Evolutionary conservation across 495 filamentous ascomycete genomes (phyloP).

Genomic region (Trypethelium eluteriae): DNA sequence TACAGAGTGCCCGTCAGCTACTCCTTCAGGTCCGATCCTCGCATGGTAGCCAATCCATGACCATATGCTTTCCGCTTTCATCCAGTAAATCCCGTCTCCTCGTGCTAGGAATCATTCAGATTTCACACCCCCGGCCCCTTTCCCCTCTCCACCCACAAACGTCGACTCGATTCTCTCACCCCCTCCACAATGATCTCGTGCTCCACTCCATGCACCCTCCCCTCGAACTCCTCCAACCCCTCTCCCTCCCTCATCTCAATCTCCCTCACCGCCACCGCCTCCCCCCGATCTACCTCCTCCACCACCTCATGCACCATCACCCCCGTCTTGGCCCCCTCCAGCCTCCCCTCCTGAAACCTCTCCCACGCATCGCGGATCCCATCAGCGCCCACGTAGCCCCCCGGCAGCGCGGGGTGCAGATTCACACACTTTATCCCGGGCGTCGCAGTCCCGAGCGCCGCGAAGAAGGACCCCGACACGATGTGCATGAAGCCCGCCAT

Average conservation of each 20-base stretch:
- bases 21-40: no score
- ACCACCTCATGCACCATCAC: conserved; percentile 95
- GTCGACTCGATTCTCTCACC: conserved; percentile 25
- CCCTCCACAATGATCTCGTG: conserved; percentile 34
- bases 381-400: conserved; percentile 66
- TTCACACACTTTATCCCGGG: conserved; percentile 68
- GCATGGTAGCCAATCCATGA: no score
- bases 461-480: conserved; percentile 54
- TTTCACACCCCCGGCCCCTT: neutral
- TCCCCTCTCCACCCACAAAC: neutral
- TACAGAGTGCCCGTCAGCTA: no score
- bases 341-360: conserved; percentile 62
- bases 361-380: conserved; percentile 73
- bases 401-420: conserved; percentile 72
- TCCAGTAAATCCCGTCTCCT: no score
- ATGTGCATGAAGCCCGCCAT: conserved; percentile 69
- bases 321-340: conserved; percentile 59
- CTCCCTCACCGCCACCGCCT: conserved; percentile 63
- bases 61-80: no score
- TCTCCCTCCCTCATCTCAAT: conserved; percentile 57
- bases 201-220: conserved; percentile 34
- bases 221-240: conserved; percentile 28
- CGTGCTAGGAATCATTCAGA: neutral
- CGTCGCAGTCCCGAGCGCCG: conserved; percentile 47
- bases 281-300: conserved; percentile 72